Percentiles rank a stretch among this genome's conserved stretches.
phyloP scores from a whole-genome alignment of 2,329 filamentous ascomycete genomes.

The Fusarium pilosicola region DNA sequence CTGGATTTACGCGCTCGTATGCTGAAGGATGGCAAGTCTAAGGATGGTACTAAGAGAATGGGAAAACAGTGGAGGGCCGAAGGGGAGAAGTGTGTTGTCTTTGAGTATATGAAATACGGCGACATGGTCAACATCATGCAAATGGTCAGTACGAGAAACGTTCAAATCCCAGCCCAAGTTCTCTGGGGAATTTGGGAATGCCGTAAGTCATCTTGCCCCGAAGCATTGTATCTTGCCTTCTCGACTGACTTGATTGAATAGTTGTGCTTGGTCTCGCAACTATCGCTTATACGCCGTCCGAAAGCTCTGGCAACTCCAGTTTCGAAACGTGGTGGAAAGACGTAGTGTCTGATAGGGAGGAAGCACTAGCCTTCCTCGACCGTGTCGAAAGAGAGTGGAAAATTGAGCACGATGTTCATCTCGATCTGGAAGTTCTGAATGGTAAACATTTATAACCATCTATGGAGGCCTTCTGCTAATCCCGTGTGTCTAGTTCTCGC shows the following conservation, averaged over 20 bases:
- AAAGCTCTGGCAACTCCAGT: neutral
- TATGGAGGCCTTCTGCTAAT: neutral
- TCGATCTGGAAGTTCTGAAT: constrained; percentile 46
- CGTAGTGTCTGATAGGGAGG: neutral
- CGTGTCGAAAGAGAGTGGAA: neutral
- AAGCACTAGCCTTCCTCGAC: constrained; percentile 3
- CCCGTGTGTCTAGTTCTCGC: constrained; percentile 34
- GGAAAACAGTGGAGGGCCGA: constrained; percentile 5
- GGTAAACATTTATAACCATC: constrained; percentile 30
- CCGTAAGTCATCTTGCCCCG: constrained; percentile 30
- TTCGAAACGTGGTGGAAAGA: constrained; percentile 30
- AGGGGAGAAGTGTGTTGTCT: constrained; percentile 25
- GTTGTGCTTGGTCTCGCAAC: constrained; percentile 44
- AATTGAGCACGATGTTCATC: constrained; percentile 44
- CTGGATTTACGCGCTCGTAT: constrained; percentile 8
- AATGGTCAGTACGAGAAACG: neutral
- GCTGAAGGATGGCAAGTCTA: neutral
- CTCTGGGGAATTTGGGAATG: constrained; percentile 48
- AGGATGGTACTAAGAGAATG: neutral
- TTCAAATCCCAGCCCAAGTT: constrained; percentile 28
- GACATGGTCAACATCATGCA: constrained; percentile 35
- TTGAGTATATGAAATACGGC: constrained; percentile 43
- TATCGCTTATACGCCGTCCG: constrained; percentile 41
- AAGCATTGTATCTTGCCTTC: neutral
- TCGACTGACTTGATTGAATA: constrained; percentile 19